A percentile compares a stretch with the other conserved stretches of the same genome.
Conservation (phyloP, 805 yeast genomes). For the Jamesozyma rosinii region DNA sequence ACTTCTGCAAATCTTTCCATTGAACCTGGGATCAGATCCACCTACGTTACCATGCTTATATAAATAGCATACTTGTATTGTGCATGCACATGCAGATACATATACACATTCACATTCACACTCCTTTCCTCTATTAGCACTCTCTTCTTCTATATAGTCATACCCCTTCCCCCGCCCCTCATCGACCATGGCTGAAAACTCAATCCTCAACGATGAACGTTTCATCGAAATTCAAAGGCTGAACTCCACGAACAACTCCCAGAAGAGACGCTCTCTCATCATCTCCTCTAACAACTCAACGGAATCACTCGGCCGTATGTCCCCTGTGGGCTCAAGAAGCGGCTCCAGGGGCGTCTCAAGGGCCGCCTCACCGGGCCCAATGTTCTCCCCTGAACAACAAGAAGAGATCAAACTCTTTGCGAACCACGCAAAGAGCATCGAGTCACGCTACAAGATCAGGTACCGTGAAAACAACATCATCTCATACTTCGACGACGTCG, state of each 20-base stretch:
- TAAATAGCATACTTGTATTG: too few species aligned
- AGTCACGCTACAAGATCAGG: slow-evolving; percentile 1
- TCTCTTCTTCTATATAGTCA: too few species aligned
- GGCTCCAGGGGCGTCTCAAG: too few species aligned
- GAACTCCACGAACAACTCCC: slow-evolving; percentile 5
- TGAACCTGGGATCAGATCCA: too few species aligned
- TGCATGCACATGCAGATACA: too few species aligned
- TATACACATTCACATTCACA: too few species aligned
- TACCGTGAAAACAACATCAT: slow-evolving; percentile 25
- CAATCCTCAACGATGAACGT: slow-evolving; percentile 10
- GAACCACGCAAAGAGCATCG: neutral
- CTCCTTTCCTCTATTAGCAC: too few species aligned
- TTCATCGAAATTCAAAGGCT: slow-evolving; percentile 14
- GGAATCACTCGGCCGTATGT: neutral
- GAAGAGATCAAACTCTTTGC: neutral
- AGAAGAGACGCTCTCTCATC: slow-evolving; percentile 12
- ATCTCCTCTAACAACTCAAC: slow-evolving; percentile 2
- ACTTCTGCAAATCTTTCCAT: too few species aligned
- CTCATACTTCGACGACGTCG: slow-evolving; percentile 49
- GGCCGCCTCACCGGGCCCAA: neutral
- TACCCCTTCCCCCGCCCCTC: too few species aligned
- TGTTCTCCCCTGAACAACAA: neutral
- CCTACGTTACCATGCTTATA: too few species aligned
- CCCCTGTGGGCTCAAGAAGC: neutral
- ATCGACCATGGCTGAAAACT: slow-evolving; percentile 8